Conservation (phyloP, 2,329 filamentous ascomycete genomes). For the Phaeophleospora eucalypticola region DNA sequence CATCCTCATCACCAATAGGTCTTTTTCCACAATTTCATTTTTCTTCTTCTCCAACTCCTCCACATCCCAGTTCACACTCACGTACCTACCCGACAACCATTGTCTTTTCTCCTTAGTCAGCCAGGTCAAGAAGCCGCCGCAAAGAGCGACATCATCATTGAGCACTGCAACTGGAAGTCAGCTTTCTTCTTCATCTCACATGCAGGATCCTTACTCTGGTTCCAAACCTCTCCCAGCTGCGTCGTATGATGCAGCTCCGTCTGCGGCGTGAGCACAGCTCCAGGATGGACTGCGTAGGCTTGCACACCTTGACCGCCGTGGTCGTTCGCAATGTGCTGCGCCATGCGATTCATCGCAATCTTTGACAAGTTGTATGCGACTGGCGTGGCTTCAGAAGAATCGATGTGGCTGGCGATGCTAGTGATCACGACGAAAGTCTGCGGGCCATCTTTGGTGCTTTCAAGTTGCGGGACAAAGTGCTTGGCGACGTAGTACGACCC, state of each 20-base stretch:
- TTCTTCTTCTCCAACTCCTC: conserved; percentile 32
- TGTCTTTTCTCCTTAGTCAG: conserved; percentile 26
- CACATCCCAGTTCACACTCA: conserved; percentile 40
- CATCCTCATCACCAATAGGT: conserved; percentile 11
- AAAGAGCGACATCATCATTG: conserved; percentile 12
- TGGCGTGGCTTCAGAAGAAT: conserved; percentile 7
- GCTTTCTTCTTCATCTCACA: neutral
- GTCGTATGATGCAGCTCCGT: conserved; percentile 12
- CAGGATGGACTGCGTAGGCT: conserved; percentile 16
- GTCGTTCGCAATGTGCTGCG: conserved; percentile 12
- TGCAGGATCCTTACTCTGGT: conserved; percentile 4
- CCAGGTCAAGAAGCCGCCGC: conserved; percentile 16
- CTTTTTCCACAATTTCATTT: conserved; percentile 32
- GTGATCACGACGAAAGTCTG: conserved; percentile 14
- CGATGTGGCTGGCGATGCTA: conserved; percentile 14
- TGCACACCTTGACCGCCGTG: conserved; percentile 9
- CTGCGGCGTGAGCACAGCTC: conserved; percentile 12
- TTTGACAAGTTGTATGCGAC: conserved; percentile 16
- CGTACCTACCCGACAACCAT: conserved; percentile 39
- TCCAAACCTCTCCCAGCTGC: conserved; percentile 10
- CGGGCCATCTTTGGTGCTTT: conserved; percentile 3
- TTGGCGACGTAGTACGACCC: conserved; percentile 11
- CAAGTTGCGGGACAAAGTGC: conserved; percentile 6
- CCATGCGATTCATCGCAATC: conserved; percentile 15
- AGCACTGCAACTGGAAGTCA: conserved; percentile 4